A percentile compares a stretch with the other conserved stretches of the same genome.
phyloP scores from a whole-genome alignment of 306 rosid species.

The Gillenia trifoliata region DNA sequence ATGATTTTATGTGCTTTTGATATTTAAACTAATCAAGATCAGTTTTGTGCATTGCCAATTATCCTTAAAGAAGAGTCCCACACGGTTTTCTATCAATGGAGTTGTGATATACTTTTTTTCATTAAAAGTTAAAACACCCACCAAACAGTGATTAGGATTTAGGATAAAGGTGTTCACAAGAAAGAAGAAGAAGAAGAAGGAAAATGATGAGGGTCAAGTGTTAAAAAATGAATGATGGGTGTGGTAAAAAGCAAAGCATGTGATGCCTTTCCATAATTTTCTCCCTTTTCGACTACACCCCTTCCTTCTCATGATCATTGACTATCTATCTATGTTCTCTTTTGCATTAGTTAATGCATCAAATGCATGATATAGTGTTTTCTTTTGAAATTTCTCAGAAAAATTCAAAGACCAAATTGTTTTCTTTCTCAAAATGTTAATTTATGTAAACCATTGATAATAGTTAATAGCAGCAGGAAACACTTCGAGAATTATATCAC shows the following conservation, averaged over 20 bases:
- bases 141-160: constrained; percentile 7
- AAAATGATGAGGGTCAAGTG: constrained; percentile 5
- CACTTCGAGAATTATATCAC: no score
- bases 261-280: constrained; percentile 11
- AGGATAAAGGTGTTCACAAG: background rate
- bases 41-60: background rate
- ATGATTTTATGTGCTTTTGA: background rate
- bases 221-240: constrained; percentile 26
- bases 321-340: constrained; percentile 15
- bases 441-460: background rate
- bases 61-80: constrained; percentile 11
- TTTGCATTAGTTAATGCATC: background rate
- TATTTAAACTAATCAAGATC: background rate
- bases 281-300: constrained; percentile 5
- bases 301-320: constrained; percentile 24
- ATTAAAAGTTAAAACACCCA: constrained; percentile 8
- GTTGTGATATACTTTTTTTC: background rate
- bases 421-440: background rate
- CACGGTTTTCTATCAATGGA: background rate
- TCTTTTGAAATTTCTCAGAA: background rate
- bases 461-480: background rate
- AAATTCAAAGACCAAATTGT: background rate
- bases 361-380: background rate
- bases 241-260: constrained; percentile 28
- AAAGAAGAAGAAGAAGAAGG: background rate